Evolutionary conservation across 768 basidiomycete species (phyloP), one percentile per base, ranked within the genome.

Genomic region (Fomitopsis pulvina): DNA sequence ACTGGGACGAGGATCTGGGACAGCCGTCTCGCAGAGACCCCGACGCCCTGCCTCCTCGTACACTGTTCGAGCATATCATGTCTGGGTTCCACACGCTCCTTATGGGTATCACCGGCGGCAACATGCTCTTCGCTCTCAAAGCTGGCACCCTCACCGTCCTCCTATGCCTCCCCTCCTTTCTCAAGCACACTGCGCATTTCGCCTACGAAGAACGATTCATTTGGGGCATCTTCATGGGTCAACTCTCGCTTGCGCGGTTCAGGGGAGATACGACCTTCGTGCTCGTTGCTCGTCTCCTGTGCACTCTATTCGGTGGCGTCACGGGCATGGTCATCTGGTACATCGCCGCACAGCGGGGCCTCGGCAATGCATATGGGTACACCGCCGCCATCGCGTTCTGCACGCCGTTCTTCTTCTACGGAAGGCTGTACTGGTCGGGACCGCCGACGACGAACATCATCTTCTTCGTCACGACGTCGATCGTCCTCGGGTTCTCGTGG

Each of bases 171-270:
- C 85, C 85, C 0, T 76, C 67, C n/a, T 74, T 85, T 48, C 39
- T 87, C 12, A 71, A 71, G 57, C 66, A 64, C 2, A 76, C 78
- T 1, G 81, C 83, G 0, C 52, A 57, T 3, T 83, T 78, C 58
- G 82, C 83, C 1, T 85, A 81, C 50, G 85, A 66, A 27, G 79
- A 87, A 50, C 71, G 77, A 50, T 80, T 81, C 57, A 74, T 83
- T 2, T 90, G 87, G 87, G 85, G 72, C 9, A 73, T 87, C n/a
- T 74, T 88, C 59, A 87, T 89, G 82, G 85, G 78, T 0, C 87
- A 89, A 57, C 67, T 87, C 5, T 84, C 85, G 0, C 63, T 87
- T 0, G 70, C 82, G 9, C 77, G 86, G 16, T 89, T 87, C 59
- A 74, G 83, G 38, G 87, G 87, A 0, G 87, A 91, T 46, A 91